Evolutionary conservation across 2,329 filamentous ascomycete species (phyloP).

Genomic region (Xylaria sp.): DNA sequence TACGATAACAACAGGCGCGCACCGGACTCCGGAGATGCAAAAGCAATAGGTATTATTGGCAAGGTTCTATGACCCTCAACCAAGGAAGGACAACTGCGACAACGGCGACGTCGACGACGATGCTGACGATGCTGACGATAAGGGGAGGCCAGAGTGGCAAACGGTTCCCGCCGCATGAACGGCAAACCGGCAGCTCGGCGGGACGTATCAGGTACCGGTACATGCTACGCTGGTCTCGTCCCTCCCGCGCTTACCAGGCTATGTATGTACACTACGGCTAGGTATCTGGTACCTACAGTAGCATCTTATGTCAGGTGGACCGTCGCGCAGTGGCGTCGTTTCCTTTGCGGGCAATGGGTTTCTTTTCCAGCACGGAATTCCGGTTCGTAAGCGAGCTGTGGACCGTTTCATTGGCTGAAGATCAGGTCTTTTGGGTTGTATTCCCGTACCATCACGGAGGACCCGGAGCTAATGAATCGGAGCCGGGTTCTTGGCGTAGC

Average conservation of each 20-base stretch:
- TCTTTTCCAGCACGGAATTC: too few species aligned
- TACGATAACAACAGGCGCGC: neutral
- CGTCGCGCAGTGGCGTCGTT: neutral
- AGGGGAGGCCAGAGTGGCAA: conserved; percentile 4
- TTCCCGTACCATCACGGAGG: neutral
- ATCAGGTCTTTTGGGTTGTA: too few species aligned
- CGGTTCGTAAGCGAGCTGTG: too few species aligned
- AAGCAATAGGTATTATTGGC: neutral
- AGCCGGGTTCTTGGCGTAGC: neutral
- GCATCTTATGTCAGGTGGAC: neutral
- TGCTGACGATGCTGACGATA: neutral
- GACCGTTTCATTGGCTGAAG: too few species aligned
- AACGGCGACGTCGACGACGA: neutral
- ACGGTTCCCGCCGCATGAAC: conserved; percentile 3
- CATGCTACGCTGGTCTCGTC: neutral
- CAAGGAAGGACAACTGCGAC: neutral
- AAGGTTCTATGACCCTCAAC: neutral
- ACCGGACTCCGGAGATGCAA: neutral
- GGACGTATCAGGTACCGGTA: neutral
- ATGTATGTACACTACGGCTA: neutral
- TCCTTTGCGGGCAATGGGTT: neutral
- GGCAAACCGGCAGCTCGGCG: neutral
- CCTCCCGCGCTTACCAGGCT: neutral
- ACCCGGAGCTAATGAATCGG: neutral
- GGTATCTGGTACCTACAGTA: neutral